Base-by-base conservation (phyloP, 305 asterid species). In the Fraxinus latifolia region DNA sequence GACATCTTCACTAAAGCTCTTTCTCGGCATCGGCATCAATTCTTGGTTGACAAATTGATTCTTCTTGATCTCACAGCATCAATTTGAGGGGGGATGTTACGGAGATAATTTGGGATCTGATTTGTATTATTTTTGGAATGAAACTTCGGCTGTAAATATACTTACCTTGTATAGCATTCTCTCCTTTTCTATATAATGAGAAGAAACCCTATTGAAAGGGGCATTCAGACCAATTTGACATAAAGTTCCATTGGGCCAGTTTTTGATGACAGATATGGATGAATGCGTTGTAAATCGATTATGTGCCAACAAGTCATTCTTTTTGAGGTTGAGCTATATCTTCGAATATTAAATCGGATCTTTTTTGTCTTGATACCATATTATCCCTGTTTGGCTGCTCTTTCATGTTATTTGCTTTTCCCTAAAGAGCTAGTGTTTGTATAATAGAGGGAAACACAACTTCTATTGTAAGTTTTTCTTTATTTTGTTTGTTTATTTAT, bases 401-500 rank as follows among this genome's bases (percentile, higher is more conserved):
- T 68, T 27, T 68, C 39, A 68, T 12, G 37, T 31, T 29, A 11
- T 68, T 36, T 68, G 21, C 71, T 15, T 29, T 81, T 80, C 27
- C 31, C 60, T 27, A 60, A 76, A 60, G 17, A 53, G 29, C 27
- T 60, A 47, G 71, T 74, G 78, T 65, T 79, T 77, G 74, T 77
- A 65, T 80, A 68, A 70, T 29, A 31, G 53, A 73, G 29, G 2
- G 29, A 27, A 80, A 37, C 32, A 67, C 67, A 39, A 14, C 25
- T 77, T 33, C 15, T 47, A 55, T 12, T 75, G 25, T 12, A 11
- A 1, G 23, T 68, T 82, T 60, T 31, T 33, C 55, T 50, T 9
- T 65, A 33, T 74, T 37, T 68, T 37, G 77, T 84, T 75, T 85
- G 42, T 83, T 85, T 4, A n/a, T 33, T 62, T 85, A 25, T 70